These are phyloP conservation scores for Kokia cookei DNA, from an alignment of 441 rosid species.

Conservation along the genomic window DNA sequence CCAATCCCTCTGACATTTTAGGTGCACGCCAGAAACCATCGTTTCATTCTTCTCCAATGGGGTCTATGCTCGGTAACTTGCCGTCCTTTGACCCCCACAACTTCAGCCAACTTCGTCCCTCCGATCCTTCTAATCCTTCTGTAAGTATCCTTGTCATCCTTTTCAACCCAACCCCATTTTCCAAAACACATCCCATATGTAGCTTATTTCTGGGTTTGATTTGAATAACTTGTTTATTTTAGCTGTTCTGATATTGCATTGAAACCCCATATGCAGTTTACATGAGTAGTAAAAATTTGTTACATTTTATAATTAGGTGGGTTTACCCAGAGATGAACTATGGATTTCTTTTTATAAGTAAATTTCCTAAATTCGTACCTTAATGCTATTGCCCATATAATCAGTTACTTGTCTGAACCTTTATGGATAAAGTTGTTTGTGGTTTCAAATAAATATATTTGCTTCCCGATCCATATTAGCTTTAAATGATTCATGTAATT, in stretches of 20 bases:
- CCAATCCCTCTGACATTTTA: constrained; percentile 16
- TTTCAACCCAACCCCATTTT: background rate
- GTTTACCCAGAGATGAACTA: background rate
- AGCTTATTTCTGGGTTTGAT: background rate
- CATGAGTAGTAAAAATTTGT: background rate
- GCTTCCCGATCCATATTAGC: background rate
- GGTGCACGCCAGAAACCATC: constrained; percentile 23
- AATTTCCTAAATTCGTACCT: background rate
- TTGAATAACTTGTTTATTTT: background rate
- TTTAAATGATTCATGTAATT: background rate
- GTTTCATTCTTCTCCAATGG: constrained; percentile 31
- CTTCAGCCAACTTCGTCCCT: constrained; percentile 82
- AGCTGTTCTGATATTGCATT: background rate
- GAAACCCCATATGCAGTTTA: background rate
- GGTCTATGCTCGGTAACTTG: constrained; percentile 62
- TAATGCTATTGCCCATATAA: background rate
- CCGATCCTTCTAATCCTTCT: constrained; percentile 78
- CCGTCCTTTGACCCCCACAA: constrained; percentile 86
- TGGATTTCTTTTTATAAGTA: background rate
- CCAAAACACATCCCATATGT: background rate
- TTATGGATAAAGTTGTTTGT: constrained; percentile 4
- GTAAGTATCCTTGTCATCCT: constrained; percentile 29
- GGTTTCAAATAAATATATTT: background rate
- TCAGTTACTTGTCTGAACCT: background rate
- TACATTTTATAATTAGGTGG: constrained; percentile 13